A percentile compares a stretch with the other conserved stretches of the same genome.
Evolutionary conservation across 352 stramenopile species (phyloP).

Genomic region (Phytopythium chamaehyphon): DNA sequence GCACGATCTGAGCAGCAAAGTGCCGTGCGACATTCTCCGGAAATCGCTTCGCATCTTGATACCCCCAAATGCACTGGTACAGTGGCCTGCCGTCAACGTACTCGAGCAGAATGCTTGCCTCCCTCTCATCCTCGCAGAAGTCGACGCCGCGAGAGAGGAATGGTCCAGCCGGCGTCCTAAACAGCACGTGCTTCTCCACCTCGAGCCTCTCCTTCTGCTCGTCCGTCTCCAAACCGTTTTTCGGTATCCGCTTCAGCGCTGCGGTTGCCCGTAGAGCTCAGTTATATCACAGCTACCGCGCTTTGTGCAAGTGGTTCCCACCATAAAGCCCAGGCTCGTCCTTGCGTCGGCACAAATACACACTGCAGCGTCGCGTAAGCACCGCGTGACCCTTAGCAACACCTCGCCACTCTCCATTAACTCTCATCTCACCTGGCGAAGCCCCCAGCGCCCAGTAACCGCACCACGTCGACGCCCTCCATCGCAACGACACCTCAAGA

Average conservation of each 20-base stretch:
- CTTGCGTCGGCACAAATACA: constrained; percentile 23
- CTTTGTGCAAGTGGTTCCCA: constrained; percentile 5
- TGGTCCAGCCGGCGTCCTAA: not conserved
- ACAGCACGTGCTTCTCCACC: constrained; percentile 46
- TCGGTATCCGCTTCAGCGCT: constrained; percentile 64
- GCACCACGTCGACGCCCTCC: constrained; percentile 43
- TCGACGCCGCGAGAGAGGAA: constrained; percentile 44
- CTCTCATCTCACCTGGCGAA: constrained; percentile 50
- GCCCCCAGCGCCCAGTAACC: constrained; percentile 55
- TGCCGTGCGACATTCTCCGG: constrained; percentile 50
- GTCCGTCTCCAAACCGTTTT: constrained; percentile 21
- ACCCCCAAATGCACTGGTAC: constrained; percentile 72
- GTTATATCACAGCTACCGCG: not conserved
- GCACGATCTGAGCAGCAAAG: constrained; percentile 65
- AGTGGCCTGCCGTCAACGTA: constrained; percentile 55
- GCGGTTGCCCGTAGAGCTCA: not conserved
- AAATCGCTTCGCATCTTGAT: constrained; percentile 30
- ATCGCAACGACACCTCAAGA: constrained; percentile 19
- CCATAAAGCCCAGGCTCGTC: constrained; percentile 23
- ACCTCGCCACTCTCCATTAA: no score
- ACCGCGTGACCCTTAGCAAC: no score
- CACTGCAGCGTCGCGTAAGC: not conserved
- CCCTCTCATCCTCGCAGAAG: constrained; percentile 19
- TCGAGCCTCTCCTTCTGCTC: constrained; percentile 41
- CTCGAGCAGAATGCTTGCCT: constrained; percentile 44